A percentile compares a stretch with the other conserved stretches of the same genome.
These are phyloP conservation scores for Lotmaria passim DNA, from an alignment of 208 protist genomes.

Conservation along the genomic window DNA sequence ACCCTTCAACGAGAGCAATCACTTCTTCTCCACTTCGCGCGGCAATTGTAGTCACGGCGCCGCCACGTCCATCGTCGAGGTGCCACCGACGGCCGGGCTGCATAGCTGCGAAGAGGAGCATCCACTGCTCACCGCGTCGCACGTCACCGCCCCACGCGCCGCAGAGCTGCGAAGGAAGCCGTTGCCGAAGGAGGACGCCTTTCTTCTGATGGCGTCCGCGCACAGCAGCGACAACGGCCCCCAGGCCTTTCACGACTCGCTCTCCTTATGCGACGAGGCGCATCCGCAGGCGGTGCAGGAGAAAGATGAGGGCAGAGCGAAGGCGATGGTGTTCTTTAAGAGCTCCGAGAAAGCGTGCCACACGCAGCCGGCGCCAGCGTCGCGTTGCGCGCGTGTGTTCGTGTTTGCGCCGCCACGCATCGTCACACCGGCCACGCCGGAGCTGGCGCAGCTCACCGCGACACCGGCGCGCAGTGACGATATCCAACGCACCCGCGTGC, in stretches of 20 bases:
- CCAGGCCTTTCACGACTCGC: background rate
- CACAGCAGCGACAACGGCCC: constrained; percentile 10
- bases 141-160: background rate
- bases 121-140: background rate
- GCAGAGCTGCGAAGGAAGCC: background rate
- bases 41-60: background rate
- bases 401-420: constrained; percentile 20
- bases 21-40: background rate
- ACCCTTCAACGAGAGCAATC: background rate
- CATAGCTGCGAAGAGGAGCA: background rate
- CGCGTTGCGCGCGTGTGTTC: constrained; percentile 16
- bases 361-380: constrained; percentile 7
- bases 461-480: constrained; percentile 5
- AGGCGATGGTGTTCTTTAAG: background rate
- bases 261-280: background rate
- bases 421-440: constrained; percentile 4
- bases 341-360: constrained; percentile 1
- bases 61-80: constrained; percentile 9
- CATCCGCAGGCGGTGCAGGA: background rate
- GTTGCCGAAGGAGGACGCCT: background rate
- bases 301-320: background rate
- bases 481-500: background rate
- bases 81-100: background rate
- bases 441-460: constrained; percentile 6
- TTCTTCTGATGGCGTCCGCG: background rate